Evolutionary conservation across 371 early-diverging fungal genomes (phyloP), one percentile per base, ranked within the genome.

Genomic region (Mucor circinelloides): DNA sequence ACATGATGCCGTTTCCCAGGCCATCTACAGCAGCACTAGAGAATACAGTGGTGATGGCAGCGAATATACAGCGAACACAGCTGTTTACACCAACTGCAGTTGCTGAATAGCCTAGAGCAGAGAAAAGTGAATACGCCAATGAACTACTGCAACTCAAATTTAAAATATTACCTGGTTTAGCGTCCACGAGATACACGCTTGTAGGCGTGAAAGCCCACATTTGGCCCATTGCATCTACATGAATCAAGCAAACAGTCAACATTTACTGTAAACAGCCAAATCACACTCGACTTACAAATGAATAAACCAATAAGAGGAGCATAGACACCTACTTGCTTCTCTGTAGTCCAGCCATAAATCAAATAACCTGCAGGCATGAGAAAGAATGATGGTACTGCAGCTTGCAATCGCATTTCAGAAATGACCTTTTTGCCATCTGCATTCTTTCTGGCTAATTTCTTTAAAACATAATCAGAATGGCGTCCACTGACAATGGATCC

Each of bases 51-150:
- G 70, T 75, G 25, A 85, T 73, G 3, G 81, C 81, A 32, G 76
- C 85, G 28, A 68, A 58, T 0, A 85, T 46, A 5, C 76, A 77
- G 1, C 85, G 76, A 65, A 83, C 66, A 52, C 84, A 75, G 62
- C 84, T 86, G 27, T 80, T 80, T 6, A 83, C 80, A 2, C 85
- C 87, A 2, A 85, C 85, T 4, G 82, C 83, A 9, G 84, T 84
- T 7, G 88, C 85, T 2, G 86, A 86, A 32, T 68, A 68, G 10
- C 66, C 66, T 66, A 36, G 6, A 3, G 21, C 12, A 21, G 19
- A 21, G 34, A 0, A n/a, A n/a, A 44, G 8, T 7, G n/a, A 1
- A 36, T 36, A 1, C 3, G 57, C 19, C 17, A 30, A 46, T 21
- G 15, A 1, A 34, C 21, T 10, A 34, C 15, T 32, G 4, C 1